Evolutionary conservation across 371 early-diverging fungal species (phyloP), one percentile per base, ranked within the genome.

Genomic region (Haplosporangium sp.): DNA sequence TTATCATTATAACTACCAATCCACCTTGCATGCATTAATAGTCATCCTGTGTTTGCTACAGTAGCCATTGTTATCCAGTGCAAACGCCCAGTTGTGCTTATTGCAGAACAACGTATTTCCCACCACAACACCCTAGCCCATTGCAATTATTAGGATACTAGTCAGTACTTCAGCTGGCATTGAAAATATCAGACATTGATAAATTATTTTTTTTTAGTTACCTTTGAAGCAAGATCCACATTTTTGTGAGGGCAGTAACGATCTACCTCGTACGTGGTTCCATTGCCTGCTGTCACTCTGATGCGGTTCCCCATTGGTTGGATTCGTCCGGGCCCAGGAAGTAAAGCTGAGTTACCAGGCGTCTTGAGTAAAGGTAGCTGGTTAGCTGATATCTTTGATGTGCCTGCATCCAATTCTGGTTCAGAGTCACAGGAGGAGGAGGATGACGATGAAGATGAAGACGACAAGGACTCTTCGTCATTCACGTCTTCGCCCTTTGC

Each of bases 191-290:
- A 3, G 10, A 34, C 3, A 55, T 20, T 10, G 17, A 27, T 40
- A 39, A 19, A 40, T 60, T 37, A 7, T 7, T 1, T 55, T 35
- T 44, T 55, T 27, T 27, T 27, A 27, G 44, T 60, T 77, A 84
- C 85, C 79, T 78, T 82, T n/a, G 89, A 85, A 37, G 85, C 76
- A 53, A 92, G 83, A 84, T 92, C 92, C 19, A 90, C 88, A 17
- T 86, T 82, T 66, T 92, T 89, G 65, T 92, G 92, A 53, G 92
- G 92, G 71, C 92, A 92, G 69, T 83, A 90, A 39, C 92, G 85
- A 76, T 91, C 90, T 50, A 88, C 89, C 75, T 92, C 92, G 63
- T 85, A 92, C 1, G 87, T 83, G n/a, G 82, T 72, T 15, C 90
- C 90, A 67, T 85, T 72, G 1, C 77, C 65, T 11, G 90, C 85